Evolutionary conservation across 192 early-diverging fungal species (phyloP), one percentile per base, ranked within the genome.

Genomic region (Powellomyces hirtus): DNA sequence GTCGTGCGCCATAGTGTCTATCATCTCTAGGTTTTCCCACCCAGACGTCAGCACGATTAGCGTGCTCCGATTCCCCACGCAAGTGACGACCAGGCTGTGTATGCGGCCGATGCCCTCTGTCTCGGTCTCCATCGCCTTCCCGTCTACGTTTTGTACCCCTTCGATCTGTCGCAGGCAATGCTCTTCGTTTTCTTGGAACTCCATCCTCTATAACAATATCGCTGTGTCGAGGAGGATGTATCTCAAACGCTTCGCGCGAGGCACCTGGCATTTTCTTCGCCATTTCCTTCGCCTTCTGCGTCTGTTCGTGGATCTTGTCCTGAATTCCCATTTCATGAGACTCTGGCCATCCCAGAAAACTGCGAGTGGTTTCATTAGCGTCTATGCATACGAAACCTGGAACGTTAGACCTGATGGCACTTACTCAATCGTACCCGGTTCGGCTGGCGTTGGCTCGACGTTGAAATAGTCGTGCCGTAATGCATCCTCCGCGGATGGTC

Each of bases 401-500:
- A 11, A 18, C 8, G 18, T 42, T 8, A 42, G 18, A 42, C 8
- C 40, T n/a, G 40, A 62, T 5, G 10, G 31, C 33, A 26, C 72
- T 42, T 68, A 80, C 75, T 76, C 78, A 26, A 27, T 45, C 1
- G 71, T 70, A 26, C 69, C 69, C 6, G 72, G 71, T 29, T 34
- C 29, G 2, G 78, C 74, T 8, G 75, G 36, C 11, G 29, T 50
- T 16, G 75, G 75, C 34, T 64, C 57, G 2, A 59, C 31, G 2
- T 29, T 18, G 36, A 98, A 94, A 67, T 92, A 92, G 26, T 88
- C 85, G 69, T 94, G 90, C 24, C 91, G 86, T 7, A 96, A 78
- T 11, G 92, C 94, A 5, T 85, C 75, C 27, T 81, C 81, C 0
- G 94, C 94, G 0, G 88, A 87, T 8, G 88, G 71, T 38, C 96